These are phyloP conservation scores for Cercospora sesami DNA, from an alignment of 2,329 filamentous ascomycete species.

Conservation along the genomic window DNA sequence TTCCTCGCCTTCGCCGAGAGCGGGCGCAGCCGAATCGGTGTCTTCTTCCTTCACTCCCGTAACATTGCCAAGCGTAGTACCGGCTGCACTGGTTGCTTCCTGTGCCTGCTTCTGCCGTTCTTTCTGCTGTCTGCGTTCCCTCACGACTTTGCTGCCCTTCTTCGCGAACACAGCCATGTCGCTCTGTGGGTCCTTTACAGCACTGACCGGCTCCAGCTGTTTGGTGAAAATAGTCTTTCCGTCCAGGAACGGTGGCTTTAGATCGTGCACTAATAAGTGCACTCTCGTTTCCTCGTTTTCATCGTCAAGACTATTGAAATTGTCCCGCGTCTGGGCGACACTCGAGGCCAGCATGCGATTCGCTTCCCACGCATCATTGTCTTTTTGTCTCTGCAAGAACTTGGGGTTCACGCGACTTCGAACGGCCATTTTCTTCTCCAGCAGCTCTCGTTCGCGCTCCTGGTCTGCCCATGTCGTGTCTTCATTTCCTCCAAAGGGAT, in stretches of 20 bases:
- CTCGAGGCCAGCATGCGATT: conserved; percentile 98
- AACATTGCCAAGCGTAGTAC: conserved; percentile 87
- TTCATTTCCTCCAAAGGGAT: conserved; percentile 79
- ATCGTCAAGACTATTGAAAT: conserved; percentile 69
- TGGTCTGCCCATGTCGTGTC: conserved; percentile 69
- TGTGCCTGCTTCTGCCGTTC: conserved; percentile 93
- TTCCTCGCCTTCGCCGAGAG: conserved; percentile 61
- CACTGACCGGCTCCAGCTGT: conserved; percentile 90
- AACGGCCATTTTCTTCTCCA: conserved; percentile 71
- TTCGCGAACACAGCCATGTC: conserved; percentile 98
- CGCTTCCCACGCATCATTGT: conserved; percentile 97
- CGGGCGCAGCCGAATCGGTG: conserved; percentile 78
- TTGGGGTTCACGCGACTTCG: conserved; percentile 58
- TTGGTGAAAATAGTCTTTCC: conserved; percentile 96
- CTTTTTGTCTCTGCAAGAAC: conserved; percentile 81
- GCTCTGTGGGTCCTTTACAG: conserved; percentile 88
- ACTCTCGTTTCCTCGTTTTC: conserved; percentile 88
- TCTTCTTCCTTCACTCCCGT: conserved; percentile 95
- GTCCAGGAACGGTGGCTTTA: conserved; percentile 91
- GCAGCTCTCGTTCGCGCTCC: conserved; percentile 69
- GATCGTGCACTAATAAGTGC: conserved; percentile 88
- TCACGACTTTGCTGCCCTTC: conserved; percentile 90
- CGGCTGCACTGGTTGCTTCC: conserved; percentile 88
- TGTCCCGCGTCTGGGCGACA: conserved; percentile 84
- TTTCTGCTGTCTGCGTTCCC: conserved; percentile 85